phyloP scores from a whole-genome alignment of 495 filamentous ascomycete genomes.

The Talaromyces trachyspermus region DNA sequence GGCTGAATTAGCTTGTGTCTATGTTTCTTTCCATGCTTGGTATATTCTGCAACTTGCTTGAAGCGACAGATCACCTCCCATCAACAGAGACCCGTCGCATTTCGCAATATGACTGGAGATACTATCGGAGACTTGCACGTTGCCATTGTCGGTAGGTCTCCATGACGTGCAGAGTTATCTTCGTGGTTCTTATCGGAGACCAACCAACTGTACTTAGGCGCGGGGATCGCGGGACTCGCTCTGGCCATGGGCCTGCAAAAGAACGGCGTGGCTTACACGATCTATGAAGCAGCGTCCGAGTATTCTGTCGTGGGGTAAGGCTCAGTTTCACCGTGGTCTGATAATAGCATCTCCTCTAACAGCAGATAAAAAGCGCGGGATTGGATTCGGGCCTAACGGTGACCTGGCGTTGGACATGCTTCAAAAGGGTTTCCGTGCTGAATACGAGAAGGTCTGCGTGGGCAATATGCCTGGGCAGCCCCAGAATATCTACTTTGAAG shows the following conservation, averaged over 20 bases:
- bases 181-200: too few relatives aligned
- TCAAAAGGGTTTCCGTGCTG: constrained; percentile 15
- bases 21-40: too few relatives aligned
- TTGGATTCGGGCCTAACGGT: constrained; percentile 35
- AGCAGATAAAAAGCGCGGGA: too few relatives aligned
- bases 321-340: constrained; percentile 30
- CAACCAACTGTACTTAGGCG: too few relatives aligned
- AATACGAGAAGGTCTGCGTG: constrained; percentile 6
- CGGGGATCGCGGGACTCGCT: constrained; percentile 42
- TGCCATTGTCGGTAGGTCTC: too few relatives aligned
- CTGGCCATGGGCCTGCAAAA: constrained; percentile 40
- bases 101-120: too few relatives aligned
- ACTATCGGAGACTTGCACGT: too few relatives aligned
- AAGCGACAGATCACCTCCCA: too few relatives aligned
- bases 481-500: constrained; percentile 4
- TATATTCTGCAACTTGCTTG: too few relatives aligned
- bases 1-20: too few relatives aligned
- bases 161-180: too few relatives aligned
- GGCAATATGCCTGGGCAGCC: background rate
- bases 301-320: constrained; percentile 44
- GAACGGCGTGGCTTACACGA: constrained; percentile 29
- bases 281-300: constrained; percentile 38
- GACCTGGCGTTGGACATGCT: constrained; percentile 34
- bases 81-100: too few relatives aligned
- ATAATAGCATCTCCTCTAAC: background rate